Conservation (phyloP, 2,329 filamentous ascomycete genomes). For the Dactylellina leptospora region DNA sequence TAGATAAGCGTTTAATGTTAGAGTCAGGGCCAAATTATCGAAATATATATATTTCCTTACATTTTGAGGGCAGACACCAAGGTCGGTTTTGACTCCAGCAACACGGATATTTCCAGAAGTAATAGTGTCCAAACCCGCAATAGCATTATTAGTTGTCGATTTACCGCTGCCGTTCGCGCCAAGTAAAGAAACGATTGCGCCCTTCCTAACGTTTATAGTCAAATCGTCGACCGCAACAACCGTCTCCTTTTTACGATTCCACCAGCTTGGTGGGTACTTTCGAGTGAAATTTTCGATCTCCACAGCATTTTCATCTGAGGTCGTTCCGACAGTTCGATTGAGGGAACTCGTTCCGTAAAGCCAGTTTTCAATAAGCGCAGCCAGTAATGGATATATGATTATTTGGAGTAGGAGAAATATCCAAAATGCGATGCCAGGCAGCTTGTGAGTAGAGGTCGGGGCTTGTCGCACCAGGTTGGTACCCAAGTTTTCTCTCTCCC, state of each 20-base stretch:
- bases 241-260: conserved; percentile 65
- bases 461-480: conserved; percentile 71
- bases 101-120: conserved; percentile 76
- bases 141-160: conserved; percentile 85
- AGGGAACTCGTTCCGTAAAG: conserved; percentile 74
- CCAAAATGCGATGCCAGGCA: conserved; percentile 80
- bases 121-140: conserved; percentile 81
- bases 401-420: conserved; percentile 80
- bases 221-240: conserved; percentile 82
- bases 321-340: conserved; percentile 59
- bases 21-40: neutral
- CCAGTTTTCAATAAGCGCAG: conserved; percentile 74
- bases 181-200: conserved; percentile 84
- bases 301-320: conserved; percentile 67
- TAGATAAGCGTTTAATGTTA: conserved; percentile 63
- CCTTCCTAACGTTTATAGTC: conserved; percentile 74
- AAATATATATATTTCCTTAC: conserved; percentile 6
- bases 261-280: conserved; percentile 72
- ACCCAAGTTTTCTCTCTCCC: conserved; percentile 70
- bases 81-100: conserved; percentile 56
- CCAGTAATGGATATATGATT: conserved; percentile 77
- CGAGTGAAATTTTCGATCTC: conserved; percentile 79
- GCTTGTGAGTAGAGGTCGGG: conserved; percentile 71
- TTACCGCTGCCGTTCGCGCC: conserved; percentile 93
- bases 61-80: conserved; percentile 83